Conservation (phyloP, 441 rosid species). For the Erodium texanum region DNA sequence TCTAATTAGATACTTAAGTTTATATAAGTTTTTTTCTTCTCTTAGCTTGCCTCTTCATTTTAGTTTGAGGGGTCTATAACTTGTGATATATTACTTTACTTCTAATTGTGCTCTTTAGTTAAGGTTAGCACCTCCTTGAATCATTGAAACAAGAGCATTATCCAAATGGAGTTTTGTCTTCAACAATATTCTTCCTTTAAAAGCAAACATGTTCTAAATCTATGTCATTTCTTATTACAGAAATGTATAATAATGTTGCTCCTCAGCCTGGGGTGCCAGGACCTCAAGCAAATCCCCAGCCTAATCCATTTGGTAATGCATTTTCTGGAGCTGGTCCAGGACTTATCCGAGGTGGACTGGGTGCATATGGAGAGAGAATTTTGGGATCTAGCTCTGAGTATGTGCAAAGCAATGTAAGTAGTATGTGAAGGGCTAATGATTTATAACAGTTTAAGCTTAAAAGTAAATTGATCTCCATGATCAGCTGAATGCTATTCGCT, state of each 20-base stretch:
- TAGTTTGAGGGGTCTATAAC: too few species aligned
- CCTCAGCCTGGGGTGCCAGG: constrained; percentile 14
- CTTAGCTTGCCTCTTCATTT: too few species aligned
- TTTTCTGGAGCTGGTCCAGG: constrained; percentile 35
- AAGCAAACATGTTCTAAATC: background rate
- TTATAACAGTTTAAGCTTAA: background rate
- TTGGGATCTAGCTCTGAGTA: constrained; percentile 39
- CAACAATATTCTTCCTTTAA: background rate
- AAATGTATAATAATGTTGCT: constrained; percentile 21
- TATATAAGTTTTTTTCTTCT: background rate
- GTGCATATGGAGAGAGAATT: constrained; percentile 38
- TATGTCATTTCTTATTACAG: constrained; percentile 11
- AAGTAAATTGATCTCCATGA: background rate
- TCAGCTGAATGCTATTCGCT: too few species aligned
- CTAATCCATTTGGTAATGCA: constrained; percentile 30
- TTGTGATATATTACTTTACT: background rate
- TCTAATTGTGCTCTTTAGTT: background rate
- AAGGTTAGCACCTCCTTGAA: background rate
- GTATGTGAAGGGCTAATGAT: background rate
- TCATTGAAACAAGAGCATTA: background rate
- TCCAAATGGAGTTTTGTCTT: background rate
- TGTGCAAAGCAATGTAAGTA: constrained; percentile 43
- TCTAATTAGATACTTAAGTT: background rate
- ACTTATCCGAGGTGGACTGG: constrained; percentile 32
- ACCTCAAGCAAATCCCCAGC: constrained; percentile 15